Conservation (phyloP, 2,329 filamentous ascomycete species). For the Gremmenia infestans region DNA sequence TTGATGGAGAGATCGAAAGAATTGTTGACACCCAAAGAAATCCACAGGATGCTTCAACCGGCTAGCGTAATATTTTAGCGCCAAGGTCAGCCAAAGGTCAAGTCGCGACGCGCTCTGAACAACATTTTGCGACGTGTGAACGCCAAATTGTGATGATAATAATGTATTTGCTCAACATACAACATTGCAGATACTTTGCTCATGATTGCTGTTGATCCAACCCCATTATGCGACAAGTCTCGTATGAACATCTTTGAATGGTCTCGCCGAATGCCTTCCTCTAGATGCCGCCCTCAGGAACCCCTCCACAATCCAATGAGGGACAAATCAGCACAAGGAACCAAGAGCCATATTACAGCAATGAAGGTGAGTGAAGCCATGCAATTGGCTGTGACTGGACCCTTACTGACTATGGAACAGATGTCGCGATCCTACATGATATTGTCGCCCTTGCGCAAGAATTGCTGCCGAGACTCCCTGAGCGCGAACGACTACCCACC, state of each 20-base stretch:
- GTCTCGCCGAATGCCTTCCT: conserved; percentile 27
- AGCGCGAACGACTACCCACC: conserved; percentile 62
- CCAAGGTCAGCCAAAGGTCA: not conserved
- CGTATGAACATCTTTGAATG: conserved; percentile 3
- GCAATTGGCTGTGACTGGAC: not conserved
- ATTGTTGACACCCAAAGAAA: not conserved
- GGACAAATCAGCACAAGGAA: conserved; percentile 13
- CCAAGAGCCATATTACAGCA: conserved; percentile 49
- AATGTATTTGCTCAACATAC: conserved; percentile 8
- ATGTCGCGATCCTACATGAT: conserved; percentile 72
- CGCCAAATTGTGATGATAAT: not conserved
- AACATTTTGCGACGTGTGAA: not conserved
- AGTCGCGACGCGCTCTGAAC: not conserved
- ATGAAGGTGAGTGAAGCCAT: conserved; percentile 45
- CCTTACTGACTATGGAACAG: conserved; percentile 38
- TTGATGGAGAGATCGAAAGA: not conserved
- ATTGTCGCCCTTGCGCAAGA: conserved; percentile 70
- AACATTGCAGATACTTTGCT: conserved; percentile 5
- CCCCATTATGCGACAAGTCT: conserved; percentile 18
- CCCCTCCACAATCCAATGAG: conserved; percentile 22
- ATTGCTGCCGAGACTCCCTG: conserved; percentile 51
- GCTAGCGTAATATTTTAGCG: not conserved
- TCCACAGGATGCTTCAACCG: not conserved
- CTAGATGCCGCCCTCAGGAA: conserved; percentile 27
- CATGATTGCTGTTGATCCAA: conserved; percentile 5